Percentiles rank a stretch among this genome's conserved stretches.
Evolutionary conservation across 257 asterid genomes (phyloP).

Genomic region (Salvia hispanica): DNA sequence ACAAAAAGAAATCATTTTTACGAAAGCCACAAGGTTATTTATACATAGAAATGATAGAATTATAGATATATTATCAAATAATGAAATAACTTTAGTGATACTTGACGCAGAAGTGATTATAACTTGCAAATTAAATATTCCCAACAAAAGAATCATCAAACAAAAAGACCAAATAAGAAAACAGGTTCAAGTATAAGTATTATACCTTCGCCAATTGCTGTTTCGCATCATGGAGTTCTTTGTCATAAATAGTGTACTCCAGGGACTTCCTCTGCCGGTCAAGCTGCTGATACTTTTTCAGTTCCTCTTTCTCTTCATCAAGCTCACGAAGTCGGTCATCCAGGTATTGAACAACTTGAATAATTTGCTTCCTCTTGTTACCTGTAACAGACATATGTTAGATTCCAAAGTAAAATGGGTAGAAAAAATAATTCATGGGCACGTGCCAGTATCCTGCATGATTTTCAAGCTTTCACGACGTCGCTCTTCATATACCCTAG

Average conservation of each 20-base stretch:
- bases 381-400: conserved; percentile 54
- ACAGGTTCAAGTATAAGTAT: conserved; percentile 7
- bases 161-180: conserved; percentile 23
- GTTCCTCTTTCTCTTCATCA: conserved; percentile 97
- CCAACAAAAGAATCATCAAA: conserved; percentile 6
- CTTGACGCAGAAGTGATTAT: neutral
- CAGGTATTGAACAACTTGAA: conserved; percentile 97
- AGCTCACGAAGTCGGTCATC: conserved; percentile 96
- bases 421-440: conserved; percentile 32
- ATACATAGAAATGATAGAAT: neutral
- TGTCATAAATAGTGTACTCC: conserved; percentile 88
- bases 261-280: conserved; percentile 92
- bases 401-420: conserved; percentile 27
- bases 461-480: conserved; percentile 98
- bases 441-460: conserved; percentile 94
- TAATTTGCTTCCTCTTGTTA: conserved; percentile 88
- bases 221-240: conserved; percentile 93
- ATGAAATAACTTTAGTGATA: neutral
- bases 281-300: conserved; percentile 87
- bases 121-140: conserved; percentile 13
- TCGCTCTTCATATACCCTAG: conserved; percentile 98
- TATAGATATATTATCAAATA: too few relatives aligned
- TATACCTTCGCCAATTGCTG: conserved; percentile 76
- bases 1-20: neutral
- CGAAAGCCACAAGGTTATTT: neutral